Base-by-base conservation (phyloP, 129 eudicot species). In the Solidago caesia region DNA sequence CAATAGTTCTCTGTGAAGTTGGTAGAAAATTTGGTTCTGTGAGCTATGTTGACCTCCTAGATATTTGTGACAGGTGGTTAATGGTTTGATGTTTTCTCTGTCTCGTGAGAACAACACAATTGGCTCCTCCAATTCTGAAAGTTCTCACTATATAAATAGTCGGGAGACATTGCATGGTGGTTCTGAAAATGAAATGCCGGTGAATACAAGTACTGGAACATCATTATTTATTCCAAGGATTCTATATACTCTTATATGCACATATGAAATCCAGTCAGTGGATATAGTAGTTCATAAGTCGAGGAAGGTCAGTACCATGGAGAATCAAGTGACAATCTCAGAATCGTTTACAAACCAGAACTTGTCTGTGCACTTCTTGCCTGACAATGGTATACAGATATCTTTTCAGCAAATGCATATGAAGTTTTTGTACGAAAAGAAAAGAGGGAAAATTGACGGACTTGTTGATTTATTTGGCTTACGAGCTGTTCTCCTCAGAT, bases 201-300 rank as follows among this genome's bases (percentile, higher is more conserved):
- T 42, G 55, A 69, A 66, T 74, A 57, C 78, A 56, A 81, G 41
- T 42, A 73, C 73, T 16, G 79, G 57, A 73, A 75, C 67, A 64
- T 61, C 86, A 42, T 66, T 72, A 67, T 44, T 61, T 63, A n/a
- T 49, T 46, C 62, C 58, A 53, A 76, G 82, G 49, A 61, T 58
- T 72, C 71, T 60, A 5, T 71, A 78, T 68, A 67, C 8, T 80
- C 69, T 87, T 68, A 82, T 70, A 68, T 77, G 77, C 69, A 80
- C 83, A 63, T 80, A 47, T 76, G 93, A 86, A 76, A 80, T 95
- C 73, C 83, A 70, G 45, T 79, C 91, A 25, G 68, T 87, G 65
- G 89, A 89, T 77, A 64, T 89, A 21, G 71, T 91, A 60, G 71
- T 95, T 61, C 85, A 84, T 69, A 81, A 86, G 59, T 82, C 94